A percentile compares a stretch with the other conserved stretches of the same genome.
phyloP scores from a whole-genome alignment of 2,329 filamentous ascomycete species.

The Talaromyces sp. region DNA sequence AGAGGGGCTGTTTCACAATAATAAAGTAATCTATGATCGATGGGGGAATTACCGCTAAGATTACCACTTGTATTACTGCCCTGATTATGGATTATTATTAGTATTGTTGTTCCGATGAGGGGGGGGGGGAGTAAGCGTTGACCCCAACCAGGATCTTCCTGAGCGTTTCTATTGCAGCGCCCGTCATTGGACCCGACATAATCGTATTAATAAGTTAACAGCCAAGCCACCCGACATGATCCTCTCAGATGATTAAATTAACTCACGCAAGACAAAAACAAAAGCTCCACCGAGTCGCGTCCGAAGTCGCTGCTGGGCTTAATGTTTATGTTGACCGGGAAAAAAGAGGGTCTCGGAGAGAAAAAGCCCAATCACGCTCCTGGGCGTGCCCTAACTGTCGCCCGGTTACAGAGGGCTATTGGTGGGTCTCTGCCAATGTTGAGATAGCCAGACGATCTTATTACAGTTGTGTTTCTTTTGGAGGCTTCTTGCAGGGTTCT shows the following conservation, averaged over 20 bases:
- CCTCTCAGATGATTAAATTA: background rate
- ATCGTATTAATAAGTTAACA: background rate
- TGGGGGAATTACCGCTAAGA: background rate
- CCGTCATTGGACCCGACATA: background rate
- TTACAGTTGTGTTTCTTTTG: background rate
- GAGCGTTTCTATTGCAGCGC: background rate
- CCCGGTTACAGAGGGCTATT: background rate
- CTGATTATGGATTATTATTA: background rate
- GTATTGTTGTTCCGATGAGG: background rate
- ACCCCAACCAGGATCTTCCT: conserved; percentile 31
- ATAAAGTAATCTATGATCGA: background rate
- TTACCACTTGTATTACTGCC: background rate
- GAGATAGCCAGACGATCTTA: background rate
- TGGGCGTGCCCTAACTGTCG: background rate
- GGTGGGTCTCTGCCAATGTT: background rate
- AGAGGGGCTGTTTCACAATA: background rate
- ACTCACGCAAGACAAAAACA: background rate
- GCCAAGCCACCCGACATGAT: background rate
- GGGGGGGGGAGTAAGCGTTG: conserved; percentile 27
- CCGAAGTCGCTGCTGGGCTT: background rate
- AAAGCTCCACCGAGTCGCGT: background rate
- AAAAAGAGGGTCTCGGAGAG: background rate
- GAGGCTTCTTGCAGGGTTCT: background rate
- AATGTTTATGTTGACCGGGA: background rate
- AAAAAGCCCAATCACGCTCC: too few relatives aligned